Base-by-base conservation (phyloP, 495 filamentous ascomycete genomes). In the Daldinia caldariorum region DNA sequence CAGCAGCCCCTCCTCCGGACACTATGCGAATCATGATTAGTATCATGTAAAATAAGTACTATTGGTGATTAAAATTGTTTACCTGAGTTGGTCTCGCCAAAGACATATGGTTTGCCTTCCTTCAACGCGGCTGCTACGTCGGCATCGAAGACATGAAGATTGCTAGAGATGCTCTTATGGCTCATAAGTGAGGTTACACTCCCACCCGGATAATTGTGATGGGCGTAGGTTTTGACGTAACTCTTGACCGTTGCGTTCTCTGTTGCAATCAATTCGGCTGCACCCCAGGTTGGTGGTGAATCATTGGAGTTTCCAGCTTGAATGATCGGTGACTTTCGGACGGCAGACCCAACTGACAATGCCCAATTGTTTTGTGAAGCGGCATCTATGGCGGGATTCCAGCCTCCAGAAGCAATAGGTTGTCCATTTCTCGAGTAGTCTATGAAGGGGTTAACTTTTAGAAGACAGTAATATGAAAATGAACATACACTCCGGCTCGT, bases 51-150 rank as follows among this genome's bases (percentile, higher is more conserved):
- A 6, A 22, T 26, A 10, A 43, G 26, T 26, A 3, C 26, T 7
- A 3, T 7, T 29, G n/a, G 34, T 0, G 9, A 38, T 7, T 14
- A 18, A 20, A 1, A 22, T 10, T 18, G 66, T 58, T 6, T 79
- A 85, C 84, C 84, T 0, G 84, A 86, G 66, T 89, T 88, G 0
- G 85, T 89, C 75, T 89, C 87, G 1, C 86, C 86, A 32, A 89
- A 80, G 9, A 89, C 77, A 70, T 88, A 87, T 8, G 82, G 79
- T 58, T 86, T 88, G 0, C 81, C 80, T 32, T 77, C 66, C 2
- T 56, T 71, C n/a, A 73, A 61, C 7, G 84, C 83, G 13, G 86
- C 83, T 1, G 79, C 71, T 1, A 87, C 75, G 57, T 89, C 85
- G 0, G 81, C 76, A 14, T 81, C 79, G 67, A 85, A 89, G 8